phyloP scores from a whole-genome alignment of 75 land plant genomes.

The Picea sitchensis region DNA sequence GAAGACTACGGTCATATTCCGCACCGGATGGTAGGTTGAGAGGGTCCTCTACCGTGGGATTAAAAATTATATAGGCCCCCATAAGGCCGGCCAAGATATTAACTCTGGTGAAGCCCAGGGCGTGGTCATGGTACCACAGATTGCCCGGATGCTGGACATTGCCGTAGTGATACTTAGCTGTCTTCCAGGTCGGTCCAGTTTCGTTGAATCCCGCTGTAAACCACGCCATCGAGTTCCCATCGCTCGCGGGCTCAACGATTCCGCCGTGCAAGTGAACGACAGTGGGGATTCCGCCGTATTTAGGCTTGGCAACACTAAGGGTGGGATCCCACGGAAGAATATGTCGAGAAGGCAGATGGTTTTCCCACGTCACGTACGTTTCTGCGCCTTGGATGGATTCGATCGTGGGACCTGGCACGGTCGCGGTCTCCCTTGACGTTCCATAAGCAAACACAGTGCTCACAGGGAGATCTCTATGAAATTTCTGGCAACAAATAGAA shows the following conservation, averaged over 20 bases:
- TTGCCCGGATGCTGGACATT: constrained; percentile 43
- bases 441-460: constrained; percentile 33
- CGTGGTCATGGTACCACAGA: constrained; percentile 90
- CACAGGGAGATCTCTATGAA: constrained; percentile 40
- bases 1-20: constrained; percentile 20
- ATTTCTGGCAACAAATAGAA: constrained; percentile 23
- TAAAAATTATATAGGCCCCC: constrained; percentile 38
- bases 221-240: constrained; percentile 74
- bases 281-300: constrained; percentile 58
- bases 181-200: constrained; percentile 36
- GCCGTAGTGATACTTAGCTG: constrained; percentile 12
- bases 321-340: constrained; percentile 71
- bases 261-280: constrained; percentile 90
- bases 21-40: constrained; percentile 22
- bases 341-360: constrained; percentile 58
- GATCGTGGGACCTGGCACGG: constrained; percentile 40
- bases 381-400: constrained; percentile 17
- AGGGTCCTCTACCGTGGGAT: constrained; percentile 18
- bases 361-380: constrained; percentile 31
- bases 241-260: constrained; percentile 48
- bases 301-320: constrained; percentile 45
- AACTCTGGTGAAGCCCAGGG: constrained; percentile 69
- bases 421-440: constrained; percentile 10
- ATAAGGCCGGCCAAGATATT: constrained; percentile 71
- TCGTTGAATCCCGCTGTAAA: constrained; percentile 51